Evolutionary conservation across 2,329 filamentous ascomycete genomes (phyloP), one percentile per base, ranked within the genome.

Genomic region (Trichophyton verrucosum): DNA sequence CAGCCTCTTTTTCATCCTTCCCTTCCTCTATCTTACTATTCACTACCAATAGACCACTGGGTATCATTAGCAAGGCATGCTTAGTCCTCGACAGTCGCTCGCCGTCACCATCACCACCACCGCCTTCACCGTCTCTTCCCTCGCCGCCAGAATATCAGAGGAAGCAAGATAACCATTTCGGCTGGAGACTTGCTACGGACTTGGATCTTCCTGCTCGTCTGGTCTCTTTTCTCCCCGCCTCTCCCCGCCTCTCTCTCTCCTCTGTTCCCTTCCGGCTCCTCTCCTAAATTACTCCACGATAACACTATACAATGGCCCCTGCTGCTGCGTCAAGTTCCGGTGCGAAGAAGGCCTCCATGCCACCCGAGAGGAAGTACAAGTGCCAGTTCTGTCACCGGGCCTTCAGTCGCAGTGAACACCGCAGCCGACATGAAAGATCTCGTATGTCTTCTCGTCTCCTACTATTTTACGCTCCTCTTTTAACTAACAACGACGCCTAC

Each of bases 311-410:
- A 62, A 76, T 76, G 74, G 74, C 75, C 69, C 72, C 75, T 57
- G 70, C 69, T 64, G 68, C 87, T 71, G 76, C 83, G 68, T 81
- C 83, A 71, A 83, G 89, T 72, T 83, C 83, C 69, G 82, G 86
- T 71, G 85, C 88, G 76, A 95, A 95, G 78, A 95, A 95, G 79
- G 77, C 86, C 67, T 81, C 87, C 64, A 78, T 86, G 68, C 86
- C 85, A 68, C 90, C 91, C 61, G 94, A 97, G 80, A 92, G 95
- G 81, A 96, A 96, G 78, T 99, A 99, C 85, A 96, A 97, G 76
- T 99, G 94, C 80, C 91, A 96, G 81, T 97, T 96, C 77, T 97
- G 94, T 80, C 91, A 91, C 78, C 84, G 94, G 76, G 94, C 94
- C 65, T 99, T 99, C 76, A 96, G 91, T 79, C 83, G 94, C 75